These are phyloP conservation scores for Mycena galopus DNA, from an alignment of 768 basidiomycete species.

Conservation along the genomic window DNA sequence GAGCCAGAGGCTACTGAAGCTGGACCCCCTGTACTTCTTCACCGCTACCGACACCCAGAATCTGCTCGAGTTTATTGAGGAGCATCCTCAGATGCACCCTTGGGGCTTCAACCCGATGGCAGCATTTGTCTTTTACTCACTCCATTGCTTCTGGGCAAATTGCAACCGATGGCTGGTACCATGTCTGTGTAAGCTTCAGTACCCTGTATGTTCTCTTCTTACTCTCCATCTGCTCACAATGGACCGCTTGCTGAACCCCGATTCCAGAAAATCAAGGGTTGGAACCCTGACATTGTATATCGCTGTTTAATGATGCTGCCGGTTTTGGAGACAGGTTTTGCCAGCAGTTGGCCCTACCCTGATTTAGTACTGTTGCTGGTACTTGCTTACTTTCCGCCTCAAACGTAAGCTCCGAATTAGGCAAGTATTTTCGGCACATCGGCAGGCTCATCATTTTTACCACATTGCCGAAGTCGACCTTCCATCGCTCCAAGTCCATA, in stretches of 20 bases:
- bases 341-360: too few species aligned
- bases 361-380: too few species aligned
- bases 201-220: neutral
- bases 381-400: too few species aligned
- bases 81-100: neutral
- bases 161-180: conserved; percentile 7
- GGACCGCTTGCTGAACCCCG: too few species aligned
- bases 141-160: neutral
- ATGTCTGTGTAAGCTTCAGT: neutral
- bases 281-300: neutral
- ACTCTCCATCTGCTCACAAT: neutral
- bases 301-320: neutral
- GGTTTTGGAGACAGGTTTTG: neutral
- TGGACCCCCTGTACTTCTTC: neutral
- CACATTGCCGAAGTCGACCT: too few species aligned
- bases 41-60: neutral
- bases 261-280: neutral
- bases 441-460: too few species aligned
- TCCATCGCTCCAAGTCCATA: too few species aligned
- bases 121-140: neutral
- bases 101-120: conserved; percentile 9
- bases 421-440: too few species aligned
- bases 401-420: too few species aligned
- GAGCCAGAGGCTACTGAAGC: neutral
- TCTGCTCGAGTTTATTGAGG: neutral